phyloP scores from a whole-genome alignment of 345 rosid genomes.

The Acer yangbiense region DNA sequence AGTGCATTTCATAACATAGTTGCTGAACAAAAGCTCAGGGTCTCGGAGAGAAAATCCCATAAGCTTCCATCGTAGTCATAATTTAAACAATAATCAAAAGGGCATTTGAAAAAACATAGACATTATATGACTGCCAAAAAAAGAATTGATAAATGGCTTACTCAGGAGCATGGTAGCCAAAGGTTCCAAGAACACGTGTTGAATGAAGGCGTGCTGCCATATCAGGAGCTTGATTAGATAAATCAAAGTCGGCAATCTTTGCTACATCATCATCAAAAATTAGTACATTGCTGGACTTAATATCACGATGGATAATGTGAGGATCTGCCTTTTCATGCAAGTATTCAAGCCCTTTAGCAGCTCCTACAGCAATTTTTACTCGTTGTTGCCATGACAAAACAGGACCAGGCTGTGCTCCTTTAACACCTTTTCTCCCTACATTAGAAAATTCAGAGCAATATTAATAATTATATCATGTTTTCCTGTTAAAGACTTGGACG shows the following conservation, averaged over 20 bases:
- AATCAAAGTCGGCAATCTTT: slow-evolving; percentile 81
- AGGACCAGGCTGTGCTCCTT: slow-evolving; percentile 83
- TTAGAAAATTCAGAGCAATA: neutral
- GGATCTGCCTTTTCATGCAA: slow-evolving; percentile 71
- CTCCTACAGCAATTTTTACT: slow-evolving; percentile 79
- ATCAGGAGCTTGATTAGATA: slow-evolving; percentile 86
- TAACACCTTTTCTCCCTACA: slow-evolving; percentile 78
- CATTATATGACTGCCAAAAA: neutral
- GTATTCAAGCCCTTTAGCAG: slow-evolving; percentile 79
- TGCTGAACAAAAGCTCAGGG: neutral
- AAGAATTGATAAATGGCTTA: slow-evolving; percentile 34
- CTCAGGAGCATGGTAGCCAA: slow-evolving; percentile 91
- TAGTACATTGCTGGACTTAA: slow-evolving; percentile 80
- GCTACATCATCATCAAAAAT: slow-evolving; percentile 75
- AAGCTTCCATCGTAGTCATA: neutral
- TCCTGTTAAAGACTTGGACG: neutral
- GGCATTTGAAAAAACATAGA: neutral
- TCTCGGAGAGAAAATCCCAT: neutral
- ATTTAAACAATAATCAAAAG: neutral
- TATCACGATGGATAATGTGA: slow-evolving; percentile 68
- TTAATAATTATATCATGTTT: neutral
- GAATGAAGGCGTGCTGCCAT: slow-evolving; percentile 90
- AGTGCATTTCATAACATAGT: neutral
- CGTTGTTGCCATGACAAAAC: slow-evolving; percentile 74
- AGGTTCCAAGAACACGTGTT: slow-evolving; percentile 80